Base-by-base conservation (phyloP, 108 stramenopile genomes). In the Ochromonas danica region DNA sequence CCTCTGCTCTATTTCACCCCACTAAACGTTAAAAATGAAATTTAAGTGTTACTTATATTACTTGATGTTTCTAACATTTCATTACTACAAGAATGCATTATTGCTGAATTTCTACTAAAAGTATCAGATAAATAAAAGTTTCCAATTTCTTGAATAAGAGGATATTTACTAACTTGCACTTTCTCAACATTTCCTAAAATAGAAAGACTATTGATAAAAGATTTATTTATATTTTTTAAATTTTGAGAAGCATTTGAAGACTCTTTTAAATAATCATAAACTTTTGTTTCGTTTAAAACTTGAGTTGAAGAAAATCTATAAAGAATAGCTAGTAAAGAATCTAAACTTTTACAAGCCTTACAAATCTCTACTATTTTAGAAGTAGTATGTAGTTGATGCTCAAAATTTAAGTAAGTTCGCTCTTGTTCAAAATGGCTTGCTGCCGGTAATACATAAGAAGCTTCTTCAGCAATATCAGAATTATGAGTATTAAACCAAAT, bases 1-100 rank as follows among this genome's bases (percentile, higher is more conserved):
- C 40, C 40, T 81, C 61, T 80, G 27, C 80, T 84, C 42, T 70
- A 61, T 75, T 84, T 84, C 77, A 57, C 51, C 51, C 51, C 51
- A 57, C 51, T 57, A 57, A 57, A 57, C 51, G 51, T 80, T 84
- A 75, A 33, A 72, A 42, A 62, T 77, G 70, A 74, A 84, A 84
- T 77, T 61, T 72, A 57, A 57, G 51, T 84, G 36, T 65, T 81
- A 61, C 63, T 78, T 84, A 61, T 60, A 35, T 72, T 84, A 25
- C 79, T 81, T 81, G 61, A 72, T 81, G 63, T 43, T 39, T 28
- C 70, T 1, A 80, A 84, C 71, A 3, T 84, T 77, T 84, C 40
- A 30, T 84, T 79, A 61, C 72, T 61, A 57, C 51, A 57, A 57
- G 51, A 25, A 62, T 31, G 27, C 17, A 41, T 43, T 63, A 39